Conservation (phyloP, 2,329 filamentous ascomycete species). For the Raffaelea arxii region DNA sequence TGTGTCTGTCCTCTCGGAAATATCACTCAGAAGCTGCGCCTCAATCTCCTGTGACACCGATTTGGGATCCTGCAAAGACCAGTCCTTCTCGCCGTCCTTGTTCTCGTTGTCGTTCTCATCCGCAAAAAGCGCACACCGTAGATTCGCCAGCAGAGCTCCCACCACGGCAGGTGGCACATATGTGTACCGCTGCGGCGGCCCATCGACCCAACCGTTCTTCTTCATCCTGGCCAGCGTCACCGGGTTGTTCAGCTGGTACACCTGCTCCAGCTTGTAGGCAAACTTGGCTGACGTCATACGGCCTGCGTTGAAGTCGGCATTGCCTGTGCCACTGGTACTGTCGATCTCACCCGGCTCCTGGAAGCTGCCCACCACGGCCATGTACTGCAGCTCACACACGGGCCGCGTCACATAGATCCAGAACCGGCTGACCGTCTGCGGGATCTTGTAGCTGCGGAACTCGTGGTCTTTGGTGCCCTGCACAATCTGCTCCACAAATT, state of each 20-base stretch:
- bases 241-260: constrained; percentile 55
- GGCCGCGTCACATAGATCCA: constrained; percentile 50
- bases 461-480: constrained; percentile 43
- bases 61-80: constrained; percentile 5
- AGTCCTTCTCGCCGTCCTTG: constrained; percentile 7
- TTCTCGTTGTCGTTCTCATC: constrained; percentile 15
- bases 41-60: constrained; percentile 43
- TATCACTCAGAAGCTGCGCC: constrained; percentile 39
- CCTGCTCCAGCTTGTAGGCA: constrained; percentile 44
- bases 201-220: constrained; percentile 43
- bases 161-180: constrained; percentile 49
- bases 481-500: constrained; percentile 38
- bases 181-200: constrained; percentile 36
- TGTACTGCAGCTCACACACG: constrained; percentile 42
- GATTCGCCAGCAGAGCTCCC: constrained; percentile 47
- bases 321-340: constrained; percentile 35
- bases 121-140: constrained; percentile 41
- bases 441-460: constrained; percentile 45
- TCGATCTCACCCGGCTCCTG: constrained; percentile 36
- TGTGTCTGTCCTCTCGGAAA: no score
- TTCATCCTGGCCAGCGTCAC: constrained; percentile 41
- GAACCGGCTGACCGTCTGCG: constrained; percentile 44
- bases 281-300: constrained; percentile 24
- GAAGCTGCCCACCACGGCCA: constrained; percentile 41
- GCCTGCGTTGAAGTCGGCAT: constrained; percentile 39